Conservation (phyloP, 208 protist genomes). For the Angomonas ambiguus region DNA sequence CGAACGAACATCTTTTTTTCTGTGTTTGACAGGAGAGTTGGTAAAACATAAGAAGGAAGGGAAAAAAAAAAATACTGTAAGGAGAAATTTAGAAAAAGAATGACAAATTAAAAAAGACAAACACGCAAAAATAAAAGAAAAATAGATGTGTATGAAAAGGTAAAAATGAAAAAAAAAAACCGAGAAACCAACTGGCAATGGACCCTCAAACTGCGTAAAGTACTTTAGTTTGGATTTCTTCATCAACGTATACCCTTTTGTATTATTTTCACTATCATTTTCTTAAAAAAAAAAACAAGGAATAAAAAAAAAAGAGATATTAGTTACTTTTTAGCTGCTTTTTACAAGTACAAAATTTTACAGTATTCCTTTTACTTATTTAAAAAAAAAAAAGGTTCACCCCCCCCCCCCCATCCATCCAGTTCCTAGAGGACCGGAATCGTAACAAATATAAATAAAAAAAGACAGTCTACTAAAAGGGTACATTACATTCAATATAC, state of each 20-base stretch:
- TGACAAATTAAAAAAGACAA: slow-evolving; percentile 10
- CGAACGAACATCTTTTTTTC: not conserved
- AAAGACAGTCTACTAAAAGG: not conserved
- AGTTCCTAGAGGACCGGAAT: no score
- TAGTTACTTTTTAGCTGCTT: not conserved
- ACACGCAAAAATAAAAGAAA: not conserved
- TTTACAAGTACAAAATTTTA: not conserved
- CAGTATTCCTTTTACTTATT: not conserved
- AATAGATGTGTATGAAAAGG: not conserved
- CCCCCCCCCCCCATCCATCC: no score
- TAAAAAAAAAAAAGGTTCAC: no score
- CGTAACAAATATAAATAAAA: not conserved
- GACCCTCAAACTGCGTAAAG: no score
- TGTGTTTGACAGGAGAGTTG: not conserved
- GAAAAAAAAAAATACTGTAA: slow-evolving; percentile 9
- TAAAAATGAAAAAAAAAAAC: slow-evolving; percentile 2
- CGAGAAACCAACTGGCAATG: not conserved
- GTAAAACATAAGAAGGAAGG: not conserved
- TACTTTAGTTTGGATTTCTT: slow-evolving; percentile 8
- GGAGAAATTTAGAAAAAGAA: not conserved
- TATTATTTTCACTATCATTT: not conserved
- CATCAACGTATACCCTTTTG: slow-evolving; percentile 1
- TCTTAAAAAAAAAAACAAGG: not conserved
- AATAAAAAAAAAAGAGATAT: not conserved
- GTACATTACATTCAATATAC: no score